phyloP scores from a whole-genome alignment of 1,284 basidiomycete species.

The Heliocybe sulcata region DNA sequence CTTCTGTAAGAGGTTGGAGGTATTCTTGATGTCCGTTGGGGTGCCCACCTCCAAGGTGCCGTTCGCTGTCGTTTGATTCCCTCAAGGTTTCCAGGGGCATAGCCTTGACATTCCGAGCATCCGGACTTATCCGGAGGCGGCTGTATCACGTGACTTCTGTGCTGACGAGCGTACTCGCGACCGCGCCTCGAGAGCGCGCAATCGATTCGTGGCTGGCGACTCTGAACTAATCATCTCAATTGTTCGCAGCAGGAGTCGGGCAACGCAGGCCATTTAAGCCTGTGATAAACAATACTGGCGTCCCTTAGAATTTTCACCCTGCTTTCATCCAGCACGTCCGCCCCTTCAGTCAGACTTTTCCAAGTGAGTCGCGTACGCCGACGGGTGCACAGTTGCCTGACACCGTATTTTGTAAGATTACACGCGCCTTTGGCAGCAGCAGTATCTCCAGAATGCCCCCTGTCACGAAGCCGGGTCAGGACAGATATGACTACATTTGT shows the following conservation, averaged over 20 bases:
- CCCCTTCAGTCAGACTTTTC: constrained; percentile 16
- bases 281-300: constrained; percentile 8
- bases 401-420: constrained; percentile 32
- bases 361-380: constrained; percentile 16
- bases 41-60: too few relatives aligned
- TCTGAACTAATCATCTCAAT: too few relatives aligned
- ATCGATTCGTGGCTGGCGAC: neutral
- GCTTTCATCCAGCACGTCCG: constrained; percentile 6
- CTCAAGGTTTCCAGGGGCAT: too few relatives aligned
- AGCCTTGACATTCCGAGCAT: too few relatives aligned
- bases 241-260: neutral
- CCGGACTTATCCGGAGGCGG: too few relatives aligned
- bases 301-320: constrained; percentile 2
- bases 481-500: constrained; percentile 74
- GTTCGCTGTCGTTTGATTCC: too few relatives aligned
- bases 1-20: too few relatives aligned
- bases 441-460: constrained; percentile 54
- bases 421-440: constrained; percentile 36
- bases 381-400: constrained; percentile 1
- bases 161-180: too few relatives aligned
- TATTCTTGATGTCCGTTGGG: too few relatives aligned
- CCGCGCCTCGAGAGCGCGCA: neutral
- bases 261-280: neutral
- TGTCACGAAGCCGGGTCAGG: constrained; percentile 51
- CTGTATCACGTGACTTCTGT: too few relatives aligned